phyloP scores from a whole-genome alignment of 179 eudicot genomes.

The Monotropa hypopitys region DNA sequence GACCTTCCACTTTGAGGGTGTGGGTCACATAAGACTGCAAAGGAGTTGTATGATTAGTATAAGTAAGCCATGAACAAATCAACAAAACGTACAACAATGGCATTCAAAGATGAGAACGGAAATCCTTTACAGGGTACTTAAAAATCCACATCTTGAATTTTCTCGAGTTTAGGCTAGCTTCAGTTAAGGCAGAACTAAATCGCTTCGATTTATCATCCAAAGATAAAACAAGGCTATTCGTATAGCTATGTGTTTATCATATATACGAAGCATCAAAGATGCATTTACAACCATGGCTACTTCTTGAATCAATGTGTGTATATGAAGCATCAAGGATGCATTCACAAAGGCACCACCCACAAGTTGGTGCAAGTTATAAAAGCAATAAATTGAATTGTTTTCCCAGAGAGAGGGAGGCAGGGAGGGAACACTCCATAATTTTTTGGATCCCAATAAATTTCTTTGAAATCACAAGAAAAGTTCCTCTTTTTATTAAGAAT shows the following conservation, averaged over 20 bases:
- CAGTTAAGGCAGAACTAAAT: not conserved
- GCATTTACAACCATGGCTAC: not conserved
- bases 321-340: not conserved
- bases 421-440: not conserved
- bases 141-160: not conserved
- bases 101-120: not conserved
- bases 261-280: not conserved
- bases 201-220: not conserved
- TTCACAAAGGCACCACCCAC: not conserved
- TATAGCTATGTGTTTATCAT: not conserved
- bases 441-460: not conserved
- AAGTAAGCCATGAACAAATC: not conserved
- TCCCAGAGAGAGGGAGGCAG: no score
- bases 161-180: not conserved
- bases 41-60: not conserved
- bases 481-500: not conserved
- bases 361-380: not conserved
- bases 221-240: not conserved
- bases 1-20: slow-evolving; percentile 83
- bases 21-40: slow-evolving; percentile 87
- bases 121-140: not conserved
- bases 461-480: not conserved
- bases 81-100: not conserved
- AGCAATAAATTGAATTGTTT: not conserved
- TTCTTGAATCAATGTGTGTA: not conserved